These are phyloP conservation scores for Tylopilus plumbeoviolaceoides DNA, from an alignment of 768 basidiomycete species.

Conservation along the genomic window DNA sequence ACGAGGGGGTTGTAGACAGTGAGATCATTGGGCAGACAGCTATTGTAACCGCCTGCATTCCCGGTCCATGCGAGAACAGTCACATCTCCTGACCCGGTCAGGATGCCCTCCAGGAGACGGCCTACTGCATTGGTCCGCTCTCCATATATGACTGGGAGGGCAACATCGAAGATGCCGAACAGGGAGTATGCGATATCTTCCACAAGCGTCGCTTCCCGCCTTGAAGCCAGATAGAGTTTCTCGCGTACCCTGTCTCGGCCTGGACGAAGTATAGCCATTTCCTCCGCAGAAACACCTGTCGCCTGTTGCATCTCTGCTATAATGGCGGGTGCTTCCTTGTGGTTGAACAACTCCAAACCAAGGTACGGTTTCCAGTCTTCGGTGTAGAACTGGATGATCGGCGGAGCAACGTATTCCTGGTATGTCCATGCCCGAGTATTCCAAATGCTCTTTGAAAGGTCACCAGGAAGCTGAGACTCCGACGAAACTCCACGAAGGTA, in stretches of 20 bases:
- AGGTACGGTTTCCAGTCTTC: constrained; percentile 14
- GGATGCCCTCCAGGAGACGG: neutral
- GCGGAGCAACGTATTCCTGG: constrained; percentile 7
- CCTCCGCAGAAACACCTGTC: no score
- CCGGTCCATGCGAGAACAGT: neutral
- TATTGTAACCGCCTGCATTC: neutral
- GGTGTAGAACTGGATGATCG: constrained; percentile 6
- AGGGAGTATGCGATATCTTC: constrained; percentile 6
- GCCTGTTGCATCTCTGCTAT: constrained; percentile 1
- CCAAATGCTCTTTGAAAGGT: constrained; percentile 5
- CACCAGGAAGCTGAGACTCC: neutral
- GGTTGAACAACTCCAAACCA: neutral
- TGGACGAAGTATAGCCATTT: neutral
- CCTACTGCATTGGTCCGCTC: constrained; percentile 1
- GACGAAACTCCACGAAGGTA: neutral
- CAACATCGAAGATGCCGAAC: constrained; percentile 10
- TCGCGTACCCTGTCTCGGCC: neutral
- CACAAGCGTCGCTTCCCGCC: constrained; percentile 4
- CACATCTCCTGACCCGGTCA: neutral
- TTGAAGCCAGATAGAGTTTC: constrained; percentile 11
- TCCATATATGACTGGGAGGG: constrained; percentile 11
- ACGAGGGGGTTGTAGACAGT: neutral
- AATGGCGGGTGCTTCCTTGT: constrained; percentile 1
- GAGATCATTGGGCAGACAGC: neutral
- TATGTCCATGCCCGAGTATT: constrained; percentile 13